Conservation (phyloP, 208 protist species). For the Acanthamoeba lenticulata region DNA sequence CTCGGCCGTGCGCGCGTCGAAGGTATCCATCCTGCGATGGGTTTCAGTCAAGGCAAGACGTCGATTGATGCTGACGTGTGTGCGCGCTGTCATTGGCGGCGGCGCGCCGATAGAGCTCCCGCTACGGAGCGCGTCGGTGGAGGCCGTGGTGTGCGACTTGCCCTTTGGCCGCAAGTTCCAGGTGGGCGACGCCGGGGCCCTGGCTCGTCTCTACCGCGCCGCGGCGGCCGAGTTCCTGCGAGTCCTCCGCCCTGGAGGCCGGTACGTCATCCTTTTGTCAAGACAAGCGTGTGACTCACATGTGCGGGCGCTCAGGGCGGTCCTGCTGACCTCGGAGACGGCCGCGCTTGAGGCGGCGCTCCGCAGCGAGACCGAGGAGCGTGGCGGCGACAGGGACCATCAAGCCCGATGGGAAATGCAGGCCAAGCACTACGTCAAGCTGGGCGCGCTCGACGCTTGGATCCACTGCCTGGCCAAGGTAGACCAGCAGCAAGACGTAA, state of each 20-base stretch:
- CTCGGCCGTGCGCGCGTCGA: background rate
- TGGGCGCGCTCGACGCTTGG: slow-evolving; percentile 37
- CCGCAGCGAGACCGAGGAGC: background rate
- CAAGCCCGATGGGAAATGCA: background rate
- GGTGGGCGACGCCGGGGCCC: background rate
- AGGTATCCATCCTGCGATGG: background rate
- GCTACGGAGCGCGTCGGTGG: background rate
- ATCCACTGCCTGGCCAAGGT: slow-evolving; percentile 9
- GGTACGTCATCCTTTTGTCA: background rate
- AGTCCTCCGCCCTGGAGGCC: background rate
- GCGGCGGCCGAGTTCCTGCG: background rate
- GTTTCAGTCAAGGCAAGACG: too few relatives aligned
- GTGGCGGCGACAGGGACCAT: background rate
- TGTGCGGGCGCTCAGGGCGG: background rate
- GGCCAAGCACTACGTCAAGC: slow-evolving; percentile 50
- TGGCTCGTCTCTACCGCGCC: background rate
- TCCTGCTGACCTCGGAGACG: slow-evolving; percentile 32
- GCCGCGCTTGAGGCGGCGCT: background rate
- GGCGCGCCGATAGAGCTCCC: background rate
- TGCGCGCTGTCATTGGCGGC: background rate
- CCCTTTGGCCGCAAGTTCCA: slow-evolving; percentile 51
- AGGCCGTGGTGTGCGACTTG: slow-evolving; percentile 57
- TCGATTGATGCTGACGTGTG: too few relatives aligned
- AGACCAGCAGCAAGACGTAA: background rate
- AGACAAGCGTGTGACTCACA: too few relatives aligned